phyloP scores from a whole-genome alignment of 73 alveolate species.

The Uronychia binucleata region DNA sequence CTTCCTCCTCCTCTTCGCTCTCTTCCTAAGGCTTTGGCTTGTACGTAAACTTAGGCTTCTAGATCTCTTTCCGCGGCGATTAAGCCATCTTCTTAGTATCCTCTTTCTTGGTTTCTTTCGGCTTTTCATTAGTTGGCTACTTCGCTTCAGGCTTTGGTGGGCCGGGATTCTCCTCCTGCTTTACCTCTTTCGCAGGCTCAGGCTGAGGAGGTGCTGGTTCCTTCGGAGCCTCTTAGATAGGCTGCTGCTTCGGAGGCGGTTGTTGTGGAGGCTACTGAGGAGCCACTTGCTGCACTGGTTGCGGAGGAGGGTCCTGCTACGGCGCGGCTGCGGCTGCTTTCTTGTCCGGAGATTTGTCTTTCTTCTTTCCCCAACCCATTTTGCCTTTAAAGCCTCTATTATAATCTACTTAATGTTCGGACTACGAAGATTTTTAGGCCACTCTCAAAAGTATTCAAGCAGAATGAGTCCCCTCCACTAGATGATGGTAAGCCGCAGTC shows the following conservation, averaged over 20 bases:
- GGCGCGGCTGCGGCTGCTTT: too few species aligned
- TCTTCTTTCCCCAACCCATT: neutral
- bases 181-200: neutral
- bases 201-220: neutral
- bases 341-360: too few species aligned
- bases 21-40: too few species aligned
- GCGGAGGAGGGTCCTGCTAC: too few species aligned
- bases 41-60: too few species aligned
- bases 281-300: neutral
- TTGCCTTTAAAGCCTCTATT: neutral
- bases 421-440: neutral
- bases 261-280: neutral
- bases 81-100: neutral
- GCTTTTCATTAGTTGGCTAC: neutral
- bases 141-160: neutral
- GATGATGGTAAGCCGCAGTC: neutral
- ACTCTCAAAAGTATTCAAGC: too few species aligned
- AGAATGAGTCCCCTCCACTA: neutral
- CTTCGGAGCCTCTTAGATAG: too few species aligned
- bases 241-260: neutral
- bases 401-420: neutral
- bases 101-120: neutral
- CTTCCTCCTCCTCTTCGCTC: neutral
- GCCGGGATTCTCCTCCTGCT: neutral
- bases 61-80: too few species aligned